A percentile compares a stretch with the other conserved stretches of the same genome.
Conservation (phyloP, 208 protist genomes). For the Trypanosoma congolense region DNA sequence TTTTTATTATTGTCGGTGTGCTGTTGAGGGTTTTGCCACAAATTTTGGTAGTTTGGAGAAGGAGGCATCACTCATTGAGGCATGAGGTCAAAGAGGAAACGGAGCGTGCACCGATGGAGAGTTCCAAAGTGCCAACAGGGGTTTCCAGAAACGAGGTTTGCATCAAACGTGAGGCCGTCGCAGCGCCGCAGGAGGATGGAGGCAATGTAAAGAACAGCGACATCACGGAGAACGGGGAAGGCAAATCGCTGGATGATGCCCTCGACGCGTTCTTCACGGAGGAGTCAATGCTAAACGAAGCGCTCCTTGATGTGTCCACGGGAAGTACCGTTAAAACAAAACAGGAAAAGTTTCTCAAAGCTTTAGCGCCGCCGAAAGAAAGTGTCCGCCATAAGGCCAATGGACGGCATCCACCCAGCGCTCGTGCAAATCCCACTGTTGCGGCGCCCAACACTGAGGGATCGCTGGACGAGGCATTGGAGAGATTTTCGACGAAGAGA, state of each 20-base stretch:
- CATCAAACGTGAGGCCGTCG: too few species aligned
- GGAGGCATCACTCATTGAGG: too few species aligned
- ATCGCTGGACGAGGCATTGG: conserved; percentile 13
- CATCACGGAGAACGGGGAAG: not conserved
- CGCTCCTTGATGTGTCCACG: not conserved
- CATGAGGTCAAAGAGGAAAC: too few species aligned
- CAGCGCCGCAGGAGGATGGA: too few species aligned
- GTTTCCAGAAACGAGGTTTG: too few species aligned
- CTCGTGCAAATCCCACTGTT: too few species aligned
- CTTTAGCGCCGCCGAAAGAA: too few species aligned
- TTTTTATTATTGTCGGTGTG: conserved; percentile 10
- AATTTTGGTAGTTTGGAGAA: conserved; percentile 2
- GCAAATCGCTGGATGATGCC: conserved; percentile 10
- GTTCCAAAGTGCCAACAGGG: too few species aligned
- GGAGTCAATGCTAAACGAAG: conserved; percentile 6
- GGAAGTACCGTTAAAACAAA: not conserved
- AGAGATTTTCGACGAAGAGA: conserved; percentile 16
- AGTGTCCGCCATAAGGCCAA: not conserved
- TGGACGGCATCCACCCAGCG: too few species aligned
- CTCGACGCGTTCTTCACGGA: conserved; percentile 12
- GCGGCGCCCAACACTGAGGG: not conserved
- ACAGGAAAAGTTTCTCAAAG: not conserved
- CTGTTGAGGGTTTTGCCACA: conserved; percentile 3
- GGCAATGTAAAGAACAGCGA: not conserved
- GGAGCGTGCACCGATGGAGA: too few species aligned